A percentile compares a stretch with the other conserved stretches of the same genome.
Evolutionary conservation across 106 monocot species (phyloP).

Genomic region (Narthecium ossifragum): DNA sequence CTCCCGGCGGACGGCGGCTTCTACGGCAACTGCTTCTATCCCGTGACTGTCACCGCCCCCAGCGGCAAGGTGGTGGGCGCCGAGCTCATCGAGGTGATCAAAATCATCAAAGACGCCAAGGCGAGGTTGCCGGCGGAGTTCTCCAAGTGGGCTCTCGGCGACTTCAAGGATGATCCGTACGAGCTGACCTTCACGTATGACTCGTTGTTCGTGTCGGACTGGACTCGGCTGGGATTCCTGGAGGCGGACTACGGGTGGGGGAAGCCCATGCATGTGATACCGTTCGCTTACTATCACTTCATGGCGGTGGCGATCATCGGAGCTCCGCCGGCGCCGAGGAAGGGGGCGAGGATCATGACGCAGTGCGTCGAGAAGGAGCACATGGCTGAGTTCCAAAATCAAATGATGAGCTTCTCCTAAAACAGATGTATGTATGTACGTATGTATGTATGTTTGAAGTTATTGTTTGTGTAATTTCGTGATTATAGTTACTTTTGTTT

Average conservation of each 20-base stretch:
- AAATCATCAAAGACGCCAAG: slow-evolving; percentile 32
- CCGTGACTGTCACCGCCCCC: slow-evolving; percentile 24
- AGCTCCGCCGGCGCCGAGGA: slow-evolving; percentile 27
- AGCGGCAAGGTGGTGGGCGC: slow-evolving; percentile 1
- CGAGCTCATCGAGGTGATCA: slow-evolving; percentile 19
- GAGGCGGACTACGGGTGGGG: slow-evolving; percentile 68
- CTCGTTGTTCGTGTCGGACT: slow-evolving; percentile 45
- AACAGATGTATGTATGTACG: background rate
- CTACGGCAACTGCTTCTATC: slow-evolving; percentile 61
- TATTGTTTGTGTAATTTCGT: too few relatives aligned
- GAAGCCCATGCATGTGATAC: slow-evolving; percentile 29
- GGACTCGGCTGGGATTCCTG: slow-evolving; percentile 41
- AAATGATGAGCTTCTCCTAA: slow-evolving; percentile 15
- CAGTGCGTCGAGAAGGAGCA: slow-evolving; percentile 45
- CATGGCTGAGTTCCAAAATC: slow-evolving; percentile 16
- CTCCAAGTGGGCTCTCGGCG: slow-evolving; percentile 27
- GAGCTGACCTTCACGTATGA: slow-evolving; percentile 20
- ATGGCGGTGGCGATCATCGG: slow-evolving; percentile 45
- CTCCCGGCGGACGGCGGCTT: slow-evolving; percentile 16
- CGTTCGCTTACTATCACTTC: slow-evolving; percentile 23
- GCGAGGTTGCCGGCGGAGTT: slow-evolving; percentile 17
- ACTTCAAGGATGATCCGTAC: slow-evolving; percentile 33
- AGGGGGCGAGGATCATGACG: slow-evolving; percentile 37
- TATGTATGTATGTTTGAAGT: too few relatives aligned
- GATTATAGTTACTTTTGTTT: too few relatives aligned